phyloP scores from a whole-genome alignment of 2,329 filamentous ascomycete genomes.

The Pseudopithomyces maydicus region DNA sequence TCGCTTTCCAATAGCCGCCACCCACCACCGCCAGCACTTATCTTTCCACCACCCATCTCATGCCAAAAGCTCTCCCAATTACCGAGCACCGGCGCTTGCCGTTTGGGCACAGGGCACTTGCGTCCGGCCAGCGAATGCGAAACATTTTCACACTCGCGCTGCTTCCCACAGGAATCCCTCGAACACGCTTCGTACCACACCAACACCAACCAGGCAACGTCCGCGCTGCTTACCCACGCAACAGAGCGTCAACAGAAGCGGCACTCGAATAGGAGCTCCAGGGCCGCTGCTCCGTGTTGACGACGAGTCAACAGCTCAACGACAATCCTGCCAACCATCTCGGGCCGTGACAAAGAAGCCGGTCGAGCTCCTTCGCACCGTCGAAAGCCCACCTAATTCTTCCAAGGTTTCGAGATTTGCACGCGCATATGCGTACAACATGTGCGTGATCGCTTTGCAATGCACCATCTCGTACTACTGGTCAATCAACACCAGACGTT shows the following conservation, averaged over 20 bases:
- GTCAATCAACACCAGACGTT: not conserved
- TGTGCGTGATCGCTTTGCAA: not conserved
- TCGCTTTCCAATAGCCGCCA: not conserved
- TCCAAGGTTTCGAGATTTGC: slow-evolving; percentile 9
- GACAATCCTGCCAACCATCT: not conserved
- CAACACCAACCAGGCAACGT: not conserved
- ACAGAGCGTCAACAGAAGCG: not conserved
- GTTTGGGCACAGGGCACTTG: not conserved
- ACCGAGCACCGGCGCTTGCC: not conserved
- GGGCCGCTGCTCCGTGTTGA: slow-evolving; percentile 5
- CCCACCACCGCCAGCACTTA: not conserved
- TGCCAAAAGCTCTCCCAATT: not conserved
- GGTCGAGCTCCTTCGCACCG: not conserved
- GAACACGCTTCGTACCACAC: not conserved
- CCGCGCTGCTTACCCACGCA: not conserved
- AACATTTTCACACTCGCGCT: not conserved
- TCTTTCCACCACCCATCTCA: not conserved
- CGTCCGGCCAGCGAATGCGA: not conserved
- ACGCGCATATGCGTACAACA: not conserved
- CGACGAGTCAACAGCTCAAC: not conserved
- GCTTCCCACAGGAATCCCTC: not conserved
- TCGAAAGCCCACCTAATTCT: slow-evolving; percentile 1
- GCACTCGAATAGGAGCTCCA: not conserved
- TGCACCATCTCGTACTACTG: slow-evolving; percentile 7
- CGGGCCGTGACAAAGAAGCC: not conserved